A percentile compares a stretch with the other conserved stretches of the same genome.
Conservation (phyloP, 2,329 filamentous ascomycete genomes). For the Calonectria multiphialidica region DNA sequence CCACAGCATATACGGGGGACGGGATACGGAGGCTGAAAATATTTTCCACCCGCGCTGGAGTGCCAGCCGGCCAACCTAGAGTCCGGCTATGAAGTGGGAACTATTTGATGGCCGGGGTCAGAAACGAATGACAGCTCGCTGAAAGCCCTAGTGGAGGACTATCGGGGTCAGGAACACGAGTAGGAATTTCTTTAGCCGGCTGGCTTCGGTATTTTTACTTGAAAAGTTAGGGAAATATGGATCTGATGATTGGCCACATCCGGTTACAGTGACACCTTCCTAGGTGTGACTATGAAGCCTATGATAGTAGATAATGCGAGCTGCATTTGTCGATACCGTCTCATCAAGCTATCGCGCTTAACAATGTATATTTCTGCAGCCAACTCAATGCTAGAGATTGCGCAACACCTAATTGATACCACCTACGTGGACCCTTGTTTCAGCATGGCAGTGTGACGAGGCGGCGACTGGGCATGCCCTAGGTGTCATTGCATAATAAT, state of each 20-base stretch:
- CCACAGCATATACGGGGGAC: fast-evolving
- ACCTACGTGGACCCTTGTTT: not conserved
- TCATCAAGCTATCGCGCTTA: not conserved
- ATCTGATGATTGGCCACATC: not conserved
- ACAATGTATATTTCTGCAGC: not conserved
- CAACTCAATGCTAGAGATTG: not conserved
- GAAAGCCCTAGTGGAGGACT: not conserved
- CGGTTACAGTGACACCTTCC: too few relatives aligned
- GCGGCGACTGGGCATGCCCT: not conserved
- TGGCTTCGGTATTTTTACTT: too few relatives aligned
- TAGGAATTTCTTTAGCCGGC: not conserved
- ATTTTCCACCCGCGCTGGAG: not conserved
- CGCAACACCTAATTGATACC: not conserved
- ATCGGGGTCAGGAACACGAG: not conserved
- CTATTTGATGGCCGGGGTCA: not conserved
- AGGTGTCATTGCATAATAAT: not conserved
- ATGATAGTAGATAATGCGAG: not conserved
- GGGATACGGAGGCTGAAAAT: too few relatives aligned
- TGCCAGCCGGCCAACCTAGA: not conserved
- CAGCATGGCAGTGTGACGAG: not conserved
- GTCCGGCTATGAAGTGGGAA: not conserved
- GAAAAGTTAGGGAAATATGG: not conserved
- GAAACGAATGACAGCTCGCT: not conserved
- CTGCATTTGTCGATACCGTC: not conserved
- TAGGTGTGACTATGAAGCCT: too few relatives aligned